These are phyloP conservation scores for Phytophthora cajani DNA, from an alignment of 352 stramenopile genomes.

Conservation along the genomic window DNA sequence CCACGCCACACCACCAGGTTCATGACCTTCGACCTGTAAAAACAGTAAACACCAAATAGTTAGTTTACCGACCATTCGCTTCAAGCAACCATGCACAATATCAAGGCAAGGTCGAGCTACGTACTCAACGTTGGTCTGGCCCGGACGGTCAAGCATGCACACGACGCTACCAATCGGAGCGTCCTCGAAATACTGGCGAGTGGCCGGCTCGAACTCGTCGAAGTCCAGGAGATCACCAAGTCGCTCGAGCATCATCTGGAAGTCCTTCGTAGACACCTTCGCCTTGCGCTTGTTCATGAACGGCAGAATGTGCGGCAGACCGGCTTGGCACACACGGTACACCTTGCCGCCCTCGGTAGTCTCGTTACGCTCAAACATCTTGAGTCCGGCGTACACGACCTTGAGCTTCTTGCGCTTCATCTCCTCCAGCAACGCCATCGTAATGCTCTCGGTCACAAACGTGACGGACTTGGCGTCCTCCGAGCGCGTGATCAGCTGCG, in stretches of 20 bases:
- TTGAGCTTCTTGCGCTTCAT: constrained; percentile 90
- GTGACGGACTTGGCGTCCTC: constrained; percentile 88
- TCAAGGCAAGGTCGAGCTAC: constrained; percentile 25
- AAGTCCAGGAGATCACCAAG: constrained; percentile 86
- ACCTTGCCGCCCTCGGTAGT: constrained; percentile 66
- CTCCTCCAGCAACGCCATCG: constrained; percentile 75
- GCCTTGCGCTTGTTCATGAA: constrained; percentile 80
- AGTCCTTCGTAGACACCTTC: constrained; percentile 67
- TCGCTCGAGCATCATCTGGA: constrained; percentile 88
- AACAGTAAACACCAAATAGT: constrained; percentile 21
- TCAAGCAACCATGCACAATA: background rate
- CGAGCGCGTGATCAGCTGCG: constrained; percentile 89
- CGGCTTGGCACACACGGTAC: constrained; percentile 92
- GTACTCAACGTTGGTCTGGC: constrained; percentile 73
- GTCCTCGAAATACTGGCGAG: constrained; percentile 55
- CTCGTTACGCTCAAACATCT: constrained; percentile 93
- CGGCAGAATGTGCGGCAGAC: constrained; percentile 83
- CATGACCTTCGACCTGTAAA: constrained; percentile 74
- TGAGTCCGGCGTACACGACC: constrained; percentile 92
- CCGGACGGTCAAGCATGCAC: constrained; percentile 69
- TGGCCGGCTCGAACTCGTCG: constrained; percentile 75
- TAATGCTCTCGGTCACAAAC: constrained; percentile 88
- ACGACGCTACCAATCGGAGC: constrained; percentile 81
- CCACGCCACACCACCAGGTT: constrained; percentile 88
- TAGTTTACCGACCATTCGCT: constrained; percentile 9